Base-by-base conservation (phyloP, 345 rosid species). In the Pistacia atlantica region DNA sequence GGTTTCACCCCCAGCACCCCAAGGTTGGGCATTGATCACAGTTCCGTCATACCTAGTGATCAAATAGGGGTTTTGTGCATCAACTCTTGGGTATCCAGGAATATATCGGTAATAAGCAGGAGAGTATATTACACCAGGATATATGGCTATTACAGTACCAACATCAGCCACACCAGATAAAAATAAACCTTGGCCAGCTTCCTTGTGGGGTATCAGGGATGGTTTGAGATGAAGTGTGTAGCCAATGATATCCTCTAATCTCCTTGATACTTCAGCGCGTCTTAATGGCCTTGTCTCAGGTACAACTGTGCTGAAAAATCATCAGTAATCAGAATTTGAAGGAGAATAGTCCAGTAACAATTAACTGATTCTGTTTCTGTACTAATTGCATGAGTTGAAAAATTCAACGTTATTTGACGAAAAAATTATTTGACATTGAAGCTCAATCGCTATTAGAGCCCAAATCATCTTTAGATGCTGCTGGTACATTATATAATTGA, bases 31-130 rank as follows among this genome's bases (percentile, higher is more conserved):
- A 76, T 93, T 90, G 82, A 95, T 90, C 33, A 93, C 92, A 12
- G 83, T 80, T 56, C 91, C 93, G 17, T 95, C 99, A 80, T 92
- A 92, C 81, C 96, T 85, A 14, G 97, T 92, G 83, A 95, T 90
- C 81, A 95, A 71, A 84, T 93, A 89, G 5, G 92, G 84, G 78
- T 90, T 95, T 62, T 82, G 89, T 8, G 80, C 90, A 82, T 90
- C 86, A 38, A 85, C 91, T 76, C 88, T 80, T 20, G 97, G 97
- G 76, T 90, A 90, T 42, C 97, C 98, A 31, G 96, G 97, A 80
- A 95, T 90, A 65, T 87, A 86, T 9, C 88, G 89, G 82, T 92
- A 92, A 85, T 84, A 84, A 65, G 94, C 91, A 18, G 97, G 96
- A 67, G 87, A 75, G 79, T 89, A 90, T 56, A 93, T 79, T 38